Evolutionary conservation across 2,329 filamentous ascomycete genomes (phyloP).

Genomic region (Ophiostoma australiae): DNA sequence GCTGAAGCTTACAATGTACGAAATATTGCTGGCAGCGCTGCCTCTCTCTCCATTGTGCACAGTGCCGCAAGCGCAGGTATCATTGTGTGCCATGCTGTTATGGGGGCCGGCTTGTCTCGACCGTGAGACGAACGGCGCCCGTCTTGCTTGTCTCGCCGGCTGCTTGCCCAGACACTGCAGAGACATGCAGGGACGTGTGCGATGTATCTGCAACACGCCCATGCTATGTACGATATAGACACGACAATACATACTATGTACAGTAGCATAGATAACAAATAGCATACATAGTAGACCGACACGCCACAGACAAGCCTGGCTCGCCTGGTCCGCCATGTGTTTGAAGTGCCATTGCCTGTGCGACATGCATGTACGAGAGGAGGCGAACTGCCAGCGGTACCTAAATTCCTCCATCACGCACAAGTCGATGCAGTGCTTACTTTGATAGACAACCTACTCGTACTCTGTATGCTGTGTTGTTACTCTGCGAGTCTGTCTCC

Average conservation of each 20-base stretch:
- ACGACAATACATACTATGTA: no score
- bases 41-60: neutral
- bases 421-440: neutral
- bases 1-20: neutral
- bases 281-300: neutral
- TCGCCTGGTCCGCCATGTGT: neutral
- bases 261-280: no score
- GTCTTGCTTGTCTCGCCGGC: neutral
- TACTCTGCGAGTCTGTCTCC: neutral
- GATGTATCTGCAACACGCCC: no score
- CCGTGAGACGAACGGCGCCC: conserved; percentile 4
- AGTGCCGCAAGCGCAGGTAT: neutral
- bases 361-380: neutral
- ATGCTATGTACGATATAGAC: no score
- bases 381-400: neutral
- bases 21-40: neutral
- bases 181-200: neutral
- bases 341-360: neutral
- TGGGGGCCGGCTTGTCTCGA: neutral
- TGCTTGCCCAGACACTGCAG: neutral
- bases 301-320: neutral
- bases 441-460: no score
- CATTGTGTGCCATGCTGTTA: neutral
- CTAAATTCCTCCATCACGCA: neutral
- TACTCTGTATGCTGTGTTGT: neutral